Conservation (phyloP, 2,329 filamentous ascomycete genomes). For the Pezicula neosporulosa region DNA sequence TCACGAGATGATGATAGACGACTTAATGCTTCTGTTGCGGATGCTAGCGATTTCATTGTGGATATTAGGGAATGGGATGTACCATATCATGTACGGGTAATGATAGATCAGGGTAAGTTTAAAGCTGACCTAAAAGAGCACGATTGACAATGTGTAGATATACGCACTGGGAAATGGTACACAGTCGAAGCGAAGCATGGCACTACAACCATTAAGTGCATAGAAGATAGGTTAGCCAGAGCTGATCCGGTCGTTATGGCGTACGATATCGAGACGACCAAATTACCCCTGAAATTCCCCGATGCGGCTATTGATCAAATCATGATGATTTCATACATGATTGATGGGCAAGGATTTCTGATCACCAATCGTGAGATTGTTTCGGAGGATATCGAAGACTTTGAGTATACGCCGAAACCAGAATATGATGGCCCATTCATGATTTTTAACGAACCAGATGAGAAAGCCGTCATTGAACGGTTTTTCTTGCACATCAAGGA, state of each 20-base stretch:
- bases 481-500: slow-evolving; percentile 97
- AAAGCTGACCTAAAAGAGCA: background rate
- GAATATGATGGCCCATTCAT: slow-evolving; percentile 95
- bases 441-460: slow-evolving; percentile 97
- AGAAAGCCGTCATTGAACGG: slow-evolving; percentile 80
- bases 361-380: slow-evolving; percentile 98
- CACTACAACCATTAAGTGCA: slow-evolving; percentile 73
- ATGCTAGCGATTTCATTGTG: slow-evolving; percentile 95
- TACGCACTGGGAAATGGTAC: slow-evolving; percentile 96
- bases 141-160: slow-evolving; percentile 54
- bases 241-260: slow-evolving; percentile 97
- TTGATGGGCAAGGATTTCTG: slow-evolving; percentile 94
- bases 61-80: slow-evolving; percentile 99
- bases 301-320: slow-evolving; percentile 93
- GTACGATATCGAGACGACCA: slow-evolving; percentile 98
- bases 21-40: slow-evolving; percentile 70
- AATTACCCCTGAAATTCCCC: slow-evolving; percentile 92
- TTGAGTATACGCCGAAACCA: slow-evolving; percentile 96
- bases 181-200: slow-evolving; percentile 93
- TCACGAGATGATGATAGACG: slow-evolving; percentile 75
- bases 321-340: slow-evolving; percentile 99
- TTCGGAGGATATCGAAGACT: slow-evolving; percentile 94
- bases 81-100: slow-evolving; percentile 97
- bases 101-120: slow-evolving; percentile 79
- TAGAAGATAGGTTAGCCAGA: slow-evolving; percentile 83